These are phyloP conservation scores for Lolium perenne DNA, from an alignment of 176 grass and related monocot genomes.

Conservation along the genomic window DNA sequence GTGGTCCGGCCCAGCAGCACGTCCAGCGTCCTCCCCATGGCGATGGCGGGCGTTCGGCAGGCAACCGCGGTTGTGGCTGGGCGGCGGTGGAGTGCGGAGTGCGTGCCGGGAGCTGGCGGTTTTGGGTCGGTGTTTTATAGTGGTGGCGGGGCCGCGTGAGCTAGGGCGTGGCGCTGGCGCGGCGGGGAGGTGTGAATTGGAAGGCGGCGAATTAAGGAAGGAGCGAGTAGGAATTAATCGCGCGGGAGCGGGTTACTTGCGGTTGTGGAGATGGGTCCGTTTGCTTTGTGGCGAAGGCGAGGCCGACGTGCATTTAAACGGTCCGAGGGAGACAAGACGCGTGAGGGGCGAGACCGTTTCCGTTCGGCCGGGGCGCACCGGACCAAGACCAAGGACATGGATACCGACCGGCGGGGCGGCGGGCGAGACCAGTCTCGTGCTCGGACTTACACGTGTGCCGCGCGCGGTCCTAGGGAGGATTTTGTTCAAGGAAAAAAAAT, in stretches of 20 bases:
- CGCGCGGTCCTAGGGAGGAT: too few species aligned
- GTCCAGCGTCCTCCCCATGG: constrained; percentile 80
- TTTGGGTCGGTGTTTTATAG: constrained; percentile 34
- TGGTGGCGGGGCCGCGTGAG: not conserved
- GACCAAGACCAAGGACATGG: not conserved
- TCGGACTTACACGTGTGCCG: not conserved
- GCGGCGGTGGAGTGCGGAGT: not conserved
- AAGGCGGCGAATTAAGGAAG: not conserved
- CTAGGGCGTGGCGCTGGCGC: not conserved
- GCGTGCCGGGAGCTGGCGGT: not conserved
- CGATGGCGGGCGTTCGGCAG: too few species aligned
- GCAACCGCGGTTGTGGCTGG: not conserved
- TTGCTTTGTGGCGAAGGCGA: constrained; percentile 58
- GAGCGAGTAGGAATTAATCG: not conserved
- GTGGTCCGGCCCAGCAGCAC: constrained; percentile 71
- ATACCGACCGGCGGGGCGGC: not conserved
- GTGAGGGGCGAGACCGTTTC: constrained; percentile 14
- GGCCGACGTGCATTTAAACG: constrained; percentile 35
- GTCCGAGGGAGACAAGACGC: constrained; percentile 12
- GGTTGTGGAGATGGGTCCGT: not conserved
- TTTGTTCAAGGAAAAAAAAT: too few species aligned
- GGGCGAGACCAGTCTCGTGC: not conserved
- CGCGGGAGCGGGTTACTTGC: constrained; percentile 2
- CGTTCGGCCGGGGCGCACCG: not conserved
- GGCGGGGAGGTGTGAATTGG: constrained; percentile 20